phyloP scores from a whole-genome alignment of 1,284 basidiomycete species.

The Phellopilus nigrolimitatus region DNA sequence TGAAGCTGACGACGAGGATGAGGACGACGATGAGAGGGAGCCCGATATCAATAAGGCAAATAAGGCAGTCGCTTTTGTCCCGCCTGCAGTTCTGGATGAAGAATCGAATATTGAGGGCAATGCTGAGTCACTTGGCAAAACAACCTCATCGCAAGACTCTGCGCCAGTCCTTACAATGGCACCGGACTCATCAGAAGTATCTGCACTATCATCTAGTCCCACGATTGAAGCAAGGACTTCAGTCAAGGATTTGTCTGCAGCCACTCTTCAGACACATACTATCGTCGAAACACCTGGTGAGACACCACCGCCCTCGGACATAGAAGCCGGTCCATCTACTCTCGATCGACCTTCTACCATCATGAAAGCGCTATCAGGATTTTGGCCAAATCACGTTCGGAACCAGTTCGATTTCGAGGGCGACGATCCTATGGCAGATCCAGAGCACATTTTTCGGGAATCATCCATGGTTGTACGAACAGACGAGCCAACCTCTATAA shows the following conservation, averaged over 20 bases:
- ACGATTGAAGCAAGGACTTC: background rate
- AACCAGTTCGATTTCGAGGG: constrained; percentile 45
- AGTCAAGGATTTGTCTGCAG: constrained; percentile 7
- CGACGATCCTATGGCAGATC: constrained; percentile 67
- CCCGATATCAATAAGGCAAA: constrained; percentile 3
- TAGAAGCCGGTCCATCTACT: constrained; percentile 46
- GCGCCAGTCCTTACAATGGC: no score
- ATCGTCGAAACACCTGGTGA: constrained; percentile 34
- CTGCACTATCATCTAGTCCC: no score
- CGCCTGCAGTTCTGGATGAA: background rate
- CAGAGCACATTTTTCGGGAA: constrained; percentile 93
- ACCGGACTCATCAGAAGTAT: no score
- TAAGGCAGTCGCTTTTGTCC: no score
- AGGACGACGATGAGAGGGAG: constrained; percentile 53
- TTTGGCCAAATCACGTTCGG: constrained; percentile 65
- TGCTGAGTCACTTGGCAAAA: no score
- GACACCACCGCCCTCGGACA: constrained; percentile 51
- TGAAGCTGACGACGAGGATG: constrained; percentile 86
- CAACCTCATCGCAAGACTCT: no score
- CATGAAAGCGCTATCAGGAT: constrained; percentile 80
- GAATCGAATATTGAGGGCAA: background rate
- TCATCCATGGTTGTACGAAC: constrained; percentile 94
- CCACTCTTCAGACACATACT: constrained; percentile 13
- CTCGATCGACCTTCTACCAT: constrained; percentile 67
- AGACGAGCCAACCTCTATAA: constrained; percentile 97